phyloP scores from a whole-genome alignment of 1,139 yeast species.

The Yamadazyma atlantica region DNA sequence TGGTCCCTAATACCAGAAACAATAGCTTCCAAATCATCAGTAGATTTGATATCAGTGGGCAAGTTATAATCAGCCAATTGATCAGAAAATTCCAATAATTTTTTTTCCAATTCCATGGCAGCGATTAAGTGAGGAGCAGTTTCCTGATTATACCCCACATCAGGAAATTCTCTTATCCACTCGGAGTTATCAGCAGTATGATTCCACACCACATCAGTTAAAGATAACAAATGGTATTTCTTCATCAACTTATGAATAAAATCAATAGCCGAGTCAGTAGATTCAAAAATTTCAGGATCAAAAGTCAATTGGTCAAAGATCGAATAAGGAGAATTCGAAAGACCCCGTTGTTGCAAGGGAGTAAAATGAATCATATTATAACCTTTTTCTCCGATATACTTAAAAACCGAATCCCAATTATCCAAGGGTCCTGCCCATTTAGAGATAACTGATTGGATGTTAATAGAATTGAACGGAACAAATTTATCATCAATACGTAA shows the following conservation, averaged over 20 bases:
- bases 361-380: constrained; percentile 97
- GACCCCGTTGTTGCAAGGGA: constrained; percentile 87
- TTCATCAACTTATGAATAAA: constrained; percentile 43
- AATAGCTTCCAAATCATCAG: constrained; percentile 56
- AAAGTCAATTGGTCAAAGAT: constrained; percentile 80
- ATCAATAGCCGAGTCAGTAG: constrained; percentile 30
- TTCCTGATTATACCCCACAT: constrained; percentile 78
- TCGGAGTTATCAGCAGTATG: constrained; percentile 90
- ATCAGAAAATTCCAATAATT: constrained; percentile 62
- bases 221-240: constrained; percentile 62
- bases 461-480: constrained; percentile 76
- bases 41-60: constrained; percentile 52
- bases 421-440: constrained; percentile 81
- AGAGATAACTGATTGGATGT: constrained; percentile 82
- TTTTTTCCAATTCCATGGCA: constrained; percentile 80
- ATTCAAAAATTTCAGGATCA: constrained; percentile 64
- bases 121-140: constrained; percentile 88
- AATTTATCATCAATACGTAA: constrained; percentile 55
- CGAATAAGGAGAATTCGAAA: constrained; percentile 88
- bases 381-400: constrained; percentile 65
- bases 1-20: constrained; percentile 67
- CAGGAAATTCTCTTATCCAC: constrained; percentile 87
- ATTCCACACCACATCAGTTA: constrained; percentile 92
- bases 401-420: constrained; percentile 67
- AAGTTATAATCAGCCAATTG: constrained; percentile 54